A percentile compares a stretch with the other conserved stretches of the same genome.
Conservation (phyloP, 1,139 yeast species). For the Fermentozyma sake region DNA sequence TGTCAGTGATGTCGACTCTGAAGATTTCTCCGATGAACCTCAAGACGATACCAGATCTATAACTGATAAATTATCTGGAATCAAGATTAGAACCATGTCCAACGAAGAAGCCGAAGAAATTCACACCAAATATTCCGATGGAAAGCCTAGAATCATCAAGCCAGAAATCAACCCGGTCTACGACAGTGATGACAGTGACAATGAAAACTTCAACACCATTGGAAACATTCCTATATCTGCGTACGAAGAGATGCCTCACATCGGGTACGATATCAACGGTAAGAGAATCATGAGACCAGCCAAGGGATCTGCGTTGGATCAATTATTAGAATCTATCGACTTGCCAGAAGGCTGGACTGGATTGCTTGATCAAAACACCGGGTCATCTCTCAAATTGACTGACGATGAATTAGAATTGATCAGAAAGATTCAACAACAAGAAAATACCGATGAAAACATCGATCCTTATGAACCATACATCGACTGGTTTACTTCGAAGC, state of each 20-base stretch:
- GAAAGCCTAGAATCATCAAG: slow-evolving; percentile 65
- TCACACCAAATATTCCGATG: slow-evolving; percentile 69
- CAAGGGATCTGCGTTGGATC: slow-evolving; percentile 89
- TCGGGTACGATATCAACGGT: slow-evolving; percentile 96
- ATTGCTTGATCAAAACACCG: slow-evolving; percentile 83
- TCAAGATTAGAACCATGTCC: slow-evolving; percentile 47
- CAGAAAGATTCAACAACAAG: slow-evolving; percentile 78
- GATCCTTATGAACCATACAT: slow-evolving; percentile 92
- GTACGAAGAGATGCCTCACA: slow-evolving; percentile 95
- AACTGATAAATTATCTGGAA: slow-evolving; percentile 52
- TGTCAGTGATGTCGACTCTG: slow-evolving; percentile 29
- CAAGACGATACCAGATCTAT: slow-evolving; percentile 45
- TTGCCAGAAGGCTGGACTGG: slow-evolving; percentile 99
- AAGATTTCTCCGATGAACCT: slow-evolving; percentile 48
- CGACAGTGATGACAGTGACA: slow-evolving; percentile 90
- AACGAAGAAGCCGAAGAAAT: slow-evolving; percentile 25
- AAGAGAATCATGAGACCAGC: slow-evolving; percentile 99
- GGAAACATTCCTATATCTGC: slow-evolving; percentile 92
- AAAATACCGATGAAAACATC: slow-evolving; percentile 72
- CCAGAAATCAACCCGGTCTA: slow-evolving; percentile 93
- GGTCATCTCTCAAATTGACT: slow-evolving; percentile 79
- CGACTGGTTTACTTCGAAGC: slow-evolving; percentile 89
- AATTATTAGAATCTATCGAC: slow-evolving; percentile 81
- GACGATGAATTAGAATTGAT: slow-evolving; percentile 87
- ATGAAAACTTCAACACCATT: slow-evolving; percentile 79